A percentile compares a stretch with the other conserved stretches of the same genome.
phyloP scores from a whole-genome alignment of 164 flowering plant species.

The Magnolia officinalis region DNA sequence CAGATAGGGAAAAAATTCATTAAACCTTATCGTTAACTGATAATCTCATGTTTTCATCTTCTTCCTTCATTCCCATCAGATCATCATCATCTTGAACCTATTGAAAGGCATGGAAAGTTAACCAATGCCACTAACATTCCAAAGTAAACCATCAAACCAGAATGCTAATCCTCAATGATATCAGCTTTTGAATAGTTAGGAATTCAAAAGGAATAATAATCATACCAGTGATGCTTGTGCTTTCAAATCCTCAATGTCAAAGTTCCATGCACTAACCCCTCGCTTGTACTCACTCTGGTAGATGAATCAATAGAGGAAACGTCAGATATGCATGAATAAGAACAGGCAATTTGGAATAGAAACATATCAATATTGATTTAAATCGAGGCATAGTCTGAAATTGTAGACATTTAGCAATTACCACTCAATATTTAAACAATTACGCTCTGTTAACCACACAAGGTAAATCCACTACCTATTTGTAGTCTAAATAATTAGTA shows the following conservation, averaged over 20 bases:
- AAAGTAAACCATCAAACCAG: background rate
- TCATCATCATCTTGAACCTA: slow-evolving; percentile 82
- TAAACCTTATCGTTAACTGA: slow-evolving; percentile 42
- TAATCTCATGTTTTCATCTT: slow-evolving; percentile 39
- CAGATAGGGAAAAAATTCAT: background rate
- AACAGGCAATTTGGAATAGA: background rate
- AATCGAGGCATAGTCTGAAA: no score
- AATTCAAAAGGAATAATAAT: slow-evolving; percentile 3
- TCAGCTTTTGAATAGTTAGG: background rate
- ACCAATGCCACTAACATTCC: background rate
- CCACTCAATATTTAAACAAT: background rate
- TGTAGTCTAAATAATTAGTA: background rate
- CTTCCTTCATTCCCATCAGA: slow-evolving; percentile 46
- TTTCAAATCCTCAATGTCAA: slow-evolving; percentile 91
- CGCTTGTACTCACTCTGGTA: slow-evolving; percentile 93
- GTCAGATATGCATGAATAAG: background rate
- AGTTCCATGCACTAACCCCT: slow-evolving; percentile 99
- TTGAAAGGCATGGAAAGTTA: slow-evolving; percentile 3
- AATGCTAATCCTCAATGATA: background rate
- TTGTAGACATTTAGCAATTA: no score
- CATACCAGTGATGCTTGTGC: slow-evolving; percentile 89
- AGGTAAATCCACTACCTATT: background rate
- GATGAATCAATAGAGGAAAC: background rate
- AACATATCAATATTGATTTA: background rate
- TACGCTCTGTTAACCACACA: background rate